phyloP scores from a whole-genome alignment of 306 rosid species.

The Vachellia collinsii region DNA sequence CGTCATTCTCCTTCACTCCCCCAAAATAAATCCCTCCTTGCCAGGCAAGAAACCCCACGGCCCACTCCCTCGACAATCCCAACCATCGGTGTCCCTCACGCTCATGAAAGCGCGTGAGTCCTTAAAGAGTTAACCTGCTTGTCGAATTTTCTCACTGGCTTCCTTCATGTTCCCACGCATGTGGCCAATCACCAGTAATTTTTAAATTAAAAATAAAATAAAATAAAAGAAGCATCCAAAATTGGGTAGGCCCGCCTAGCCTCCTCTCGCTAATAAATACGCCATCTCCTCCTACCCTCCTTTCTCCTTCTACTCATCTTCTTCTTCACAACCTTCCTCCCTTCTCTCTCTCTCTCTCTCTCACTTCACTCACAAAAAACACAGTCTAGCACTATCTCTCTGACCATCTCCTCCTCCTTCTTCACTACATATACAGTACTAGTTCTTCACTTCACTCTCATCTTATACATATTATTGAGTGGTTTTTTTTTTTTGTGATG shows the following conservation, averaged over 20 bases:
- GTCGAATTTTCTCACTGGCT: constrained; percentile 45
- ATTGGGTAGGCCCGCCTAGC: background rate
- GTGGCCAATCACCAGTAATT: background rate
- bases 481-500: background rate
- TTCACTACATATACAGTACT: background rate
- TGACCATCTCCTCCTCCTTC: background rate
- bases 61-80: background rate
- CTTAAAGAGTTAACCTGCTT: background rate
- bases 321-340: background rate
- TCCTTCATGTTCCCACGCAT: constrained; percentile 41
- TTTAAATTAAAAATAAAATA: background rate
- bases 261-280: background rate
- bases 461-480: background rate
- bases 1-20: no score
- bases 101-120: rapidly evolving
- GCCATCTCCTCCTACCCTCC: no score
- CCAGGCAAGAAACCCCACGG: background rate
- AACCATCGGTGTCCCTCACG: background rate
- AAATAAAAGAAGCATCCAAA: background rate
- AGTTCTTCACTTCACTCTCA: background rate
- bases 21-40: background rate
- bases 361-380: background rate
- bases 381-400: background rate
- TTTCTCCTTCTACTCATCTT: background rate
- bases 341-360: background rate